These are phyloP conservation scores for Alternaria sp. DNA, from an alignment of 2,329 filamentous ascomycete species.

Conservation along the genomic window DNA sequence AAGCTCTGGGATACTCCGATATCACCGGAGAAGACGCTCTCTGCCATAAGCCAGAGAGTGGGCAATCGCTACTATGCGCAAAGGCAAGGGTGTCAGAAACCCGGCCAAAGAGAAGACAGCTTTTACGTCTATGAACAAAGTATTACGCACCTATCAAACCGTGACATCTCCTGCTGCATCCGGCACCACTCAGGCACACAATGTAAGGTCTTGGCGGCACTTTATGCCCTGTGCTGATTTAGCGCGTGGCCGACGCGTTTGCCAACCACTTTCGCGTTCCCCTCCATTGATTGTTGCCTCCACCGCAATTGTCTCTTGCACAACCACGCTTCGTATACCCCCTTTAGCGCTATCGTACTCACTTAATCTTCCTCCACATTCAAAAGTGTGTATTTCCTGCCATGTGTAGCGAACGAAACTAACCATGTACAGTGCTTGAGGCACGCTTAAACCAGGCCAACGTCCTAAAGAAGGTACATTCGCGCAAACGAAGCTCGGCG, in stretches of 20 bases:
- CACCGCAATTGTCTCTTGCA: slow-evolving; percentile 15
- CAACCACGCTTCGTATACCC: slow-evolving; percentile 17
- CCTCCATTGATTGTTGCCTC: slow-evolving; percentile 30
- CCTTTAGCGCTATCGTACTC: slow-evolving; percentile 4
- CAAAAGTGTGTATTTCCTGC: slow-evolving; percentile 29
- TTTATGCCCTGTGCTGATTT: slow-evolving; percentile 23
- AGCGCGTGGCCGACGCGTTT: slow-evolving; percentile 33
- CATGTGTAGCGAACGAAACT: slow-evolving; percentile 17
- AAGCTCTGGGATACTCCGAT: not conserved
- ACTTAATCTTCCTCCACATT: slow-evolving; percentile 7
- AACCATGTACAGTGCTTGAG: slow-evolving; percentile 76
- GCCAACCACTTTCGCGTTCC: slow-evolving; percentile 28
- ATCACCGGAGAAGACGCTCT: not conserved
- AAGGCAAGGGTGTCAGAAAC: not conserved
- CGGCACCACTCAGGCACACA: not conserved
- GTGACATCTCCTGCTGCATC: not conserved
- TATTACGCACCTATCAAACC: not conserved
- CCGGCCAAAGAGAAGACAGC: not conserved
- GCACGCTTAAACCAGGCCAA: slow-evolving; percentile 94
- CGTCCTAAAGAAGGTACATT: slow-evolving; percentile 86
- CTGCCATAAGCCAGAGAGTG: not conserved
- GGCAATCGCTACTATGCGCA: not conserved
- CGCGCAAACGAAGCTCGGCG: not conserved
- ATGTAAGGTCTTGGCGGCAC: slow-evolving; percentile 12
- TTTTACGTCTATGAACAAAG: not conserved